Base-by-base conservation (phyloP, 2,329 filamentous ascomycete species). In the Thelonectria rubi region DNA sequence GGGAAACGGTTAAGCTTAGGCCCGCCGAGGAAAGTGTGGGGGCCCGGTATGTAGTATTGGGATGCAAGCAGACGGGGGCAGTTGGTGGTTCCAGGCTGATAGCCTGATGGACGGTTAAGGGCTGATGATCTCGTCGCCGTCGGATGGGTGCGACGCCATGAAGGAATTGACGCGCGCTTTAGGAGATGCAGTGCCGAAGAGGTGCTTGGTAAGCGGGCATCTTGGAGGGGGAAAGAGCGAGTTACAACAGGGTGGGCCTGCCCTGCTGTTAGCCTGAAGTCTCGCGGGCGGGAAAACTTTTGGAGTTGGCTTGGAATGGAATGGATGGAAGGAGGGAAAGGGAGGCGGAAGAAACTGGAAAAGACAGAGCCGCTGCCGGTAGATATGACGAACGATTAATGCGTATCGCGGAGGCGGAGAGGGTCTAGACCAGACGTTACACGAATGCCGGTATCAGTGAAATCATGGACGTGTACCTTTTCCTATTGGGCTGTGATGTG, bases 171-270 rank as follows among this genome's bases (percentile, higher is more conserved):
- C 64, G 62, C 57, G 60, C 46, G 48, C 56, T 62, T 63, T 71
- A 68, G 61, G 63, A 60, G 48, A 65, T 65, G 53, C 52, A 46
- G 39, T 30, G 54, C 24, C 51, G 51, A 51, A 56, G 55, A 51
- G 55, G 57, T 55, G 64, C 64, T 64, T 67, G 56, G 65, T 69
- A 70, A 67, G 63, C 62, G 69, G 54, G 47, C 60, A 65, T 64
- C 26, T 40, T 52, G 26, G 47, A 51, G 54, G 48, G 39, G 55
- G 51, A 15, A 34, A 17, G 14, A 47, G 32, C 37, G 18, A 47
- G 45, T 47, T 24, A 26, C 24, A 30, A 30, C 9, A 5, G 20
- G 45, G 45, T 47, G 45, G 45, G 45, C 45, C 45, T 21, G 7
- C 5, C 26, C 18, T 47, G 10, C 7, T 14, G 20, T 26, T 30